Percentiles rank a stretch among this genome's conserved stretches.
Evolutionary conservation across 2,329 filamentous ascomycete species (phyloP).

Genomic region (Scytalidium sp.): DNA sequence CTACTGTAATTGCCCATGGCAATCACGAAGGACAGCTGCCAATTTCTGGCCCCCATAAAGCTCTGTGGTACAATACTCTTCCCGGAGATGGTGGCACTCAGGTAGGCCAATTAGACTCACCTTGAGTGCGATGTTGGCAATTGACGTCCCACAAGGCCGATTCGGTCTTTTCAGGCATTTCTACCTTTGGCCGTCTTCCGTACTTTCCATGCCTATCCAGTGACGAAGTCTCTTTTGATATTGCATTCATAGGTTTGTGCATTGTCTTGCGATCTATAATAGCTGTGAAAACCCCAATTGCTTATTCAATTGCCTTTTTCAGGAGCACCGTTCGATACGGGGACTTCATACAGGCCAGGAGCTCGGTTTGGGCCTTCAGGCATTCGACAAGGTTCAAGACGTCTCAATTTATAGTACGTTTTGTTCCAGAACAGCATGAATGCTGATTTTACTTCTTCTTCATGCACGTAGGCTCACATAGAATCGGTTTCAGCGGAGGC

Average conservation of each 20-base stretch:
- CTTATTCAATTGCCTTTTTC: background rate
- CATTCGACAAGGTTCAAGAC: constrained; percentile 81
- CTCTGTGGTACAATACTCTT: constrained; percentile 78
- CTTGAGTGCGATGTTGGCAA: constrained; percentile 11
- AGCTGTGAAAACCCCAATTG: background rate
- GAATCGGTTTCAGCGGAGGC: constrained; percentile 62
- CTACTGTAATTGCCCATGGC: constrained; percentile 86
- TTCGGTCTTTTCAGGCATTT: constrained; percentile 85
- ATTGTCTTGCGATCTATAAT: background rate
- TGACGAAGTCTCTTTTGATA: constrained; percentile 71
- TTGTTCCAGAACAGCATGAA: constrained; percentile 13
- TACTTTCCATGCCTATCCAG: constrained; percentile 76
- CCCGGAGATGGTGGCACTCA: constrained; percentile 84
- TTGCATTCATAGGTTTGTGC: constrained; percentile 73
- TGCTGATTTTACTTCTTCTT: constrained; percentile 18
- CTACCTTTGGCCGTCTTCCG: constrained; percentile 76
- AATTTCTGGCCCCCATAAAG: constrained; percentile 62
- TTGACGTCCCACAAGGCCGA: constrained; percentile 57
- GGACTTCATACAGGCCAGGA: constrained; percentile 80
- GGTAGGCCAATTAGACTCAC: constrained; percentile 40
- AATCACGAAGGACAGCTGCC: constrained; percentile 64
- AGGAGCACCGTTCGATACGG: constrained; percentile 83
- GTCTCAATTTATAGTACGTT: constrained; percentile 82
- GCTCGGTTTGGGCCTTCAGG: constrained; percentile 82
- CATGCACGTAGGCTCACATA: constrained; percentile 32